Base-by-base conservation (phyloP, 768 basidiomycete genomes). In the Leccinum disarticulatum region DNA sequence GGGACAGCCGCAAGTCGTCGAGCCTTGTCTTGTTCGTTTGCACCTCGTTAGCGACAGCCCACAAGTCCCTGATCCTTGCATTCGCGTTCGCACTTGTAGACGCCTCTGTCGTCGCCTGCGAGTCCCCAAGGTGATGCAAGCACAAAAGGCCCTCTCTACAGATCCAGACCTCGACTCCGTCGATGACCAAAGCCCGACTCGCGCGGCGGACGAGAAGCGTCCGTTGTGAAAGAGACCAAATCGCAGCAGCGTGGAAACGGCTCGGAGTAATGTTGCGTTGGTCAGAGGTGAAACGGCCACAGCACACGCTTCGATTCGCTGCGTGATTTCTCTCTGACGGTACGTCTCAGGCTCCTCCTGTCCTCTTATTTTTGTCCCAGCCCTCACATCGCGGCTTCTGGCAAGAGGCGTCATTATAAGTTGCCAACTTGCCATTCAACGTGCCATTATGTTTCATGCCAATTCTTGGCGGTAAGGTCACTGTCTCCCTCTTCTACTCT, bases 261-360 rank as follows among this genome's bases (percentile, higher is more conserved):
- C 79, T 25, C 25, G 25, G 25, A 4, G 25, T 25, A 4, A 25
- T 25, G 25, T 25, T 25, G 25, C 25, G 25, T 25, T 25, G 22
- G 25, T 25, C 25, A 6, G 87, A 96, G 69, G 84, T 95, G 43
- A 82, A 82, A 70, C 82, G 82, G 55, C 77, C 98, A n/a, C 81
- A 82, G 36, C 88, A 93, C 67, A 94, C 95, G 1, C 98, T 95
- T 79, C 82, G 82, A 64, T 98, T 98, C 46, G 83, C 87, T 6
- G 93, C 96, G 0, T 98, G 95, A 94, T 95, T 97, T 71, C 80
- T 98, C 25, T 93, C 91, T 1, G 95, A 98, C 67, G 91, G 93
- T 91, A 55, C 49, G 83, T 73, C 35, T 28, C 22, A 31, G 31
- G 31, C 30, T 31, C 30, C 36, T 17, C 9, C 6, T 19, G 11